These are phyloP conservation scores for Mesostigma viride DNA, from an alignment of 139 green algal genomes.

Conservation along the genomic window DNA sequence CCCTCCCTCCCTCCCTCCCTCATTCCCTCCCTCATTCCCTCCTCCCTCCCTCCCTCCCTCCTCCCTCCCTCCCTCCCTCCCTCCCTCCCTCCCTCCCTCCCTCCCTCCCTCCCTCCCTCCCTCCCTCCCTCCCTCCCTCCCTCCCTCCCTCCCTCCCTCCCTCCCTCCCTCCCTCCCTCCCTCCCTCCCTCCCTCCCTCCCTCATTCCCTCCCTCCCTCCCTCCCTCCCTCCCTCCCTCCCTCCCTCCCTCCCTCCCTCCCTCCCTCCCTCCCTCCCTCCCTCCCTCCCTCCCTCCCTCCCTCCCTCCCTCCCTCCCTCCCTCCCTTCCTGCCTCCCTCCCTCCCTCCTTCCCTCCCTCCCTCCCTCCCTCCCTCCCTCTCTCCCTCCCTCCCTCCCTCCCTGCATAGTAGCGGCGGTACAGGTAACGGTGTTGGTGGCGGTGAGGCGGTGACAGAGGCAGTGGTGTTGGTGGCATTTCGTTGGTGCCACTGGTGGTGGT, in stretches of 20 bases:
- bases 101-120: too few species aligned
- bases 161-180: constrained; percentile 12
- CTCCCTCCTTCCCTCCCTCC: constrained; percentile 7
- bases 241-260: constrained; percentile 11
- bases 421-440: too few species aligned
- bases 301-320: not conserved
- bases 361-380: constrained; percentile 8
- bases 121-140: too few species aligned
- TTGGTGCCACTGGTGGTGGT: too few species aligned
- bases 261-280: constrained; percentile 3
- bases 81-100: too few species aligned
- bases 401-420: not conserved
- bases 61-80: too few species aligned
- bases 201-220: too few species aligned
- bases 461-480: too few species aligned
- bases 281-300: constrained; percentile 4
- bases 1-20: too few species aligned
- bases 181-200: constrained; percentile 8
- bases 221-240: constrained; percentile 5
- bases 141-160: not conserved
- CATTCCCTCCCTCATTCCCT: too few species aligned
- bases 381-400: constrained; percentile 7
- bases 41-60: too few species aligned
- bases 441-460: too few species aligned
- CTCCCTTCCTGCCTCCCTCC: constrained; percentile 5